These are phyloP conservation scores for Lodderomyces theae DNA, from an alignment of 1,139 yeast genomes.

Conservation along the genomic window DNA sequence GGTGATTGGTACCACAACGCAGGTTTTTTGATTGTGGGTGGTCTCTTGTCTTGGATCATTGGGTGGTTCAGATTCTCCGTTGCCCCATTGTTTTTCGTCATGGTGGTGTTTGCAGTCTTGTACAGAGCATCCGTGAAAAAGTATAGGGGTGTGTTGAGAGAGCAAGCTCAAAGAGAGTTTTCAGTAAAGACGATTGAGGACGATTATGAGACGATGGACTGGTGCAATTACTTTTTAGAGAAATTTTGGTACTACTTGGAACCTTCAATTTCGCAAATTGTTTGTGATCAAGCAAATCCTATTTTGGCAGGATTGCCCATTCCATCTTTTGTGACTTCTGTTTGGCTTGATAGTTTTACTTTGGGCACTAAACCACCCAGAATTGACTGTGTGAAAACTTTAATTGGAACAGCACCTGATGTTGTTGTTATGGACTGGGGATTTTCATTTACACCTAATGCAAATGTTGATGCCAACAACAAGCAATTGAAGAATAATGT, in stretches of 20 bases:
- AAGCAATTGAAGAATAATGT: slow-evolving; percentile 82
- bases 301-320: slow-evolving; percentile 71
- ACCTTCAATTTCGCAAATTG: slow-evolving; percentile 85
- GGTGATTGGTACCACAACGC: slow-evolving; percentile 97
- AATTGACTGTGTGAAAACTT: slow-evolving; percentile 82
- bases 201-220: slow-evolving; percentile 91
- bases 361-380: slow-evolving; percentile 95
- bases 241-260: slow-evolving; percentile 91
- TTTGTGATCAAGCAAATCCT: slow-evolving; percentile 81
- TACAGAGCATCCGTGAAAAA: slow-evolving; percentile 83
- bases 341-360: slow-evolving; percentile 87
- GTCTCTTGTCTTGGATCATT: slow-evolving; percentile 68
- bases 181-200: slow-evolving; percentile 76
- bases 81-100: slow-evolving; percentile 76
- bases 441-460: slow-evolving; percentile 86
- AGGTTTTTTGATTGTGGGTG: slow-evolving; percentile 63
- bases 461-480: slow-evolving; percentile 73
- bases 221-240: slow-evolving; percentile 84
- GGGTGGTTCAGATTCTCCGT: slow-evolving; percentile 78
- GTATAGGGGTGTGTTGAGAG: slow-evolving; percentile 70
- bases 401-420: slow-evolving; percentile 83
- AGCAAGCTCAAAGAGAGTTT: slow-evolving; percentile 81
- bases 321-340: slow-evolving; percentile 76
- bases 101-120: slow-evolving; percentile 56
- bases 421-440: slow-evolving; percentile 98